Evolutionary conservation across 163 green algal genomes (phyloP).

Genomic region (Scenedesmus sp.): DNA sequence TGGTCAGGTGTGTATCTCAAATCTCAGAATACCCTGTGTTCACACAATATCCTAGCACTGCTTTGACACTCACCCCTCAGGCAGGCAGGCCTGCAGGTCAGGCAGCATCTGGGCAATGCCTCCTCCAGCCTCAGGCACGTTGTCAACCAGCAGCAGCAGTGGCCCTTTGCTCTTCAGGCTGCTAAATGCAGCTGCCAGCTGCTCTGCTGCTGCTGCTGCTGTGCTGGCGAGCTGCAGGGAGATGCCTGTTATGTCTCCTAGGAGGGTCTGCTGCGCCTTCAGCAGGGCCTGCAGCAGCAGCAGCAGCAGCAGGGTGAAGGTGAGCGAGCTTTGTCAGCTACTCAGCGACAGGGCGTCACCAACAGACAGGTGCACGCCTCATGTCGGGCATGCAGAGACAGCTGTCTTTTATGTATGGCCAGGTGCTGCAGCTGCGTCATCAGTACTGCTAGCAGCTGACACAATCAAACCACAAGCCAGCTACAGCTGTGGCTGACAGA

Average conservation of each 20-base stretch:
- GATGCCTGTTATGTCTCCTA: background rate
- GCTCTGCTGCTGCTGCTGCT: background rate
- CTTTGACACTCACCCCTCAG: background rate
- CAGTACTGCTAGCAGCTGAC: too few species aligned
- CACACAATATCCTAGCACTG: too few species aligned
- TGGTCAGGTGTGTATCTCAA: too few species aligned
- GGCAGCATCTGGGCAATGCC: background rate
- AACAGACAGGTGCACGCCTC: too few species aligned
- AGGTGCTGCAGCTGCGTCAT: too few species aligned
- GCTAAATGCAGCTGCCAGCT: background rate
- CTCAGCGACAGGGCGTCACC: too few species aligned
- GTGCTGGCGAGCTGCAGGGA: background rate
- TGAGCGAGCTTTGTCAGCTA: background rate
- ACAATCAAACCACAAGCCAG: too few species aligned
- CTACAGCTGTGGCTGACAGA: too few species aligned
- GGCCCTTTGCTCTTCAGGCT: background rate
- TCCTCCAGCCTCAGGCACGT: background rate
- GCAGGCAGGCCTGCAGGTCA: background rate
- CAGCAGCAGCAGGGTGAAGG: slow-evolving; percentile 7
- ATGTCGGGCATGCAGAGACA: too few species aligned
- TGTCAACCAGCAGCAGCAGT: background rate
- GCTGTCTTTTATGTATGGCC: too few species aligned
- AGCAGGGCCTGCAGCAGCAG: slow-evolving; percentile 15
- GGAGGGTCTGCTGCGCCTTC: background rate
- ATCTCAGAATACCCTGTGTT: too few species aligned